Conservation (phyloP, 768 basidiomycete species). For the Rhodotorula paludigena region DNA sequence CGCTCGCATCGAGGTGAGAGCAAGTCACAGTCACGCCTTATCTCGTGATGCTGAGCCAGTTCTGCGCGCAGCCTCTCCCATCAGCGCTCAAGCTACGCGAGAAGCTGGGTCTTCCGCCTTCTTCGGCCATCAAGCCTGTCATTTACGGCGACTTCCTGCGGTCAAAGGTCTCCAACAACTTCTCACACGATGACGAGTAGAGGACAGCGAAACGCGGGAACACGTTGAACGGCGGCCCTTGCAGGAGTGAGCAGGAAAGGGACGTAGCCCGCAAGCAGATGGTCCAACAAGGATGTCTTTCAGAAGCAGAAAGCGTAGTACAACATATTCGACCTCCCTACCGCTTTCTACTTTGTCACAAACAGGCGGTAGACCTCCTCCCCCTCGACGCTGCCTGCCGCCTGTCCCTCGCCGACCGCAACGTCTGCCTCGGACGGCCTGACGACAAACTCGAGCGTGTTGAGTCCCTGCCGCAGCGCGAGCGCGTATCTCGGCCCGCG, state of each 20-base stretch:
- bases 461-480: conserved; percentile 17
- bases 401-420: not conserved
- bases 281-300: too few relatives aligned
- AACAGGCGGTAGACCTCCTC: conserved; percentile 33
- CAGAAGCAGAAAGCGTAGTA: too few relatives aligned
- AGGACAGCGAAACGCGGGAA: too few relatives aligned
- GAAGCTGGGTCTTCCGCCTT: conserved; percentile 29
- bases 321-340: not conserved
- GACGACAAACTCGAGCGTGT: conserved; percentile 18
- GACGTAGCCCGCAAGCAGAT: too few relatives aligned
- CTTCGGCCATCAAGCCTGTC: conserved; percentile 51
- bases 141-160: conserved; percentile 75
- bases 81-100: conserved; percentile 53
- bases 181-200: conserved; percentile 43
- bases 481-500: not conserved
- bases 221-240: too few relatives aligned
- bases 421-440: not conserved
- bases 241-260: too few relatives aligned
- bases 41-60: not conserved
- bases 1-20: conserved; percentile 54
- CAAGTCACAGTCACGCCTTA: accelerated
- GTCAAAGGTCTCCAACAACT: conserved; percentile 69
- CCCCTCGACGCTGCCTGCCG: not conserved
- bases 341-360: conserved; percentile 2
- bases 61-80: conserved; percentile 53